Evolutionary conservation across 2,329 filamentous ascomycete species (phyloP).

Genomic region (Sporothrix dimorphospora): DNA sequence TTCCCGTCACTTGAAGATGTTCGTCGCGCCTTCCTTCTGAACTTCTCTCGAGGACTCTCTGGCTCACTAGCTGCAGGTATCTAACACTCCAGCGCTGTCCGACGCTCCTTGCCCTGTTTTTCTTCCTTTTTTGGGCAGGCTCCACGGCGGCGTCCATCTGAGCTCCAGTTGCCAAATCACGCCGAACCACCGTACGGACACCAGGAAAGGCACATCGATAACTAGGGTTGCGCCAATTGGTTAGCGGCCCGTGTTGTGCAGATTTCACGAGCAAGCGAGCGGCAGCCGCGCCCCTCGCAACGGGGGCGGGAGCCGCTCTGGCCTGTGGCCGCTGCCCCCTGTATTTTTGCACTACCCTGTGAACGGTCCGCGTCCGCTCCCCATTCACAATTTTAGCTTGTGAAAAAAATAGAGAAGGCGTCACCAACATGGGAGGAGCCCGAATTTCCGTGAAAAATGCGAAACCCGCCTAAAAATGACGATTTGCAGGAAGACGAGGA

Average conservation of each 20-base stretch:
- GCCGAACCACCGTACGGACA: constrained; percentile 21
- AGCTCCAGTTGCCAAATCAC: constrained; percentile 3
- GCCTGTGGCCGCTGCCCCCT: neutral
- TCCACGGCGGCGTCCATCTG: constrained; percentile 12
- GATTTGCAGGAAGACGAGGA: neutral
- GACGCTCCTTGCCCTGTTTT: neutral
- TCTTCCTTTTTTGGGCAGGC: neutral
- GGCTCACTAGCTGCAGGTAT: neutral
- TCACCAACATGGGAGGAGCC: neutral
- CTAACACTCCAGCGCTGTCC: neutral
- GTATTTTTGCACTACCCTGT: constrained; percentile 2
- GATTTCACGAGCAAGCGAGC: constrained; percentile 21
- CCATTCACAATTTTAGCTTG: constrained; percentile 20
- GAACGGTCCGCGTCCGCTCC: neutral
- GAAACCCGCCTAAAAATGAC: constrained; percentile 5
- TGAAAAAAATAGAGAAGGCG: constrained; percentile 9
- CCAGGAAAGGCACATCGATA: constrained; percentile 23
- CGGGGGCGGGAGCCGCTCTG: constrained; percentile 6
- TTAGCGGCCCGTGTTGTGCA: constrained; percentile 10
- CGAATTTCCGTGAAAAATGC: constrained; percentile 25
- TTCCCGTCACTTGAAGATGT: neutral
- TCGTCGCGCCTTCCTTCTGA: neutral
- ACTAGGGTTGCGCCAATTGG: constrained; percentile 27
- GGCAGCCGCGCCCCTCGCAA: neutral
- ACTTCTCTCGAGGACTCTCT: neutral